Percentiles rank a stretch among this genome's conserved stretches.
Evolutionary conservation across 2,329 filamentous ascomycete genomes (phyloP).

Genomic region (Ceratocystis albifundus): DNA sequence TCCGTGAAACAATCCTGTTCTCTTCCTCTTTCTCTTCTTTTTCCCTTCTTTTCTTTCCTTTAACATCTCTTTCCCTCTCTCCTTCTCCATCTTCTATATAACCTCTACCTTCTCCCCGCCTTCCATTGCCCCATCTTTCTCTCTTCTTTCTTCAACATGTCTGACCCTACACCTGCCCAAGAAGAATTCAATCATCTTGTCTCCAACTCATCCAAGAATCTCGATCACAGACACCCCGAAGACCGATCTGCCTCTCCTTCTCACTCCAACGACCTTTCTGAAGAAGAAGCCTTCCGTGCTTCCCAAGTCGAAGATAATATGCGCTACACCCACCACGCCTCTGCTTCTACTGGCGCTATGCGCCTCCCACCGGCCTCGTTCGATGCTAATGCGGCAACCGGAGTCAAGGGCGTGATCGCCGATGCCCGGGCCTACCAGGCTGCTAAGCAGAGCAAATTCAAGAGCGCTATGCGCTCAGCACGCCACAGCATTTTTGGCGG

Average conservation of each 20-base stretch:
- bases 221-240: constrained; percentile 43
- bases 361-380: constrained; percentile 52
- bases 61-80: background rate
- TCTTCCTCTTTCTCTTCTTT: background rate
- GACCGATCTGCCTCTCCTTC: constrained; percentile 39
- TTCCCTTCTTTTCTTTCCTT: background rate
- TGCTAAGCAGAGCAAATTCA: constrained; percentile 48
- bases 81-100: constrained; percentile 18
- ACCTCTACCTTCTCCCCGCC: background rate
- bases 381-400: constrained; percentile 60
- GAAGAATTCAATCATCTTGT: constrained; percentile 56
- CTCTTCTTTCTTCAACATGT: constrained; percentile 36
- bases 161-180: constrained; percentile 47
- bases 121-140: constrained; percentile 17
- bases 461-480: constrained; percentile 40
- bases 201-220: constrained; percentile 38
- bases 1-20: constrained; percentile 10
- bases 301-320: constrained; percentile 51
- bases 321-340: constrained; percentile 46
- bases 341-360: constrained; percentile 39
- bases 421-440: constrained; percentile 68
- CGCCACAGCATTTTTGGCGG: constrained; percentile 46
- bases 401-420: constrained; percentile 78
- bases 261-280: constrained; percentile 40
- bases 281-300: constrained; percentile 45